phyloP scores from a whole-genome alignment of 192 early-diverging fungal species.

The Neocallimastix lanati region DNA sequence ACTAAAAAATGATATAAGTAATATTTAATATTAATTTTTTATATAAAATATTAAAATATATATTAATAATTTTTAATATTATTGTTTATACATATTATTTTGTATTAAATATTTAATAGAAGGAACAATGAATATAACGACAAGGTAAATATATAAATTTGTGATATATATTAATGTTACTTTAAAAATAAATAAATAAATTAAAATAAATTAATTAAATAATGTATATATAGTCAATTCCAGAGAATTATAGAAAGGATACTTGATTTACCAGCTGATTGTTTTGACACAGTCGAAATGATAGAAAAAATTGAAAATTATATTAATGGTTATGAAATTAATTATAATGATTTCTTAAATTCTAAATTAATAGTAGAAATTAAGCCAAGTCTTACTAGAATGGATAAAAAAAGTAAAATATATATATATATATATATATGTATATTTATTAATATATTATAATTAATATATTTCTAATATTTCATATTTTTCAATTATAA shows the following conservation, averaged over 20 bases:
- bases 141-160: too few species aligned
- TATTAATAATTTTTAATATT: too few species aligned
- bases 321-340: constrained; percentile 17
- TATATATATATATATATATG: background rate
- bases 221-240: background rate
- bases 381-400: constrained; percentile 4
- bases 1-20: background rate
- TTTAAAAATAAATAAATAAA: too few species aligned
- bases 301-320: constrained; percentile 13
- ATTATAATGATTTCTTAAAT: constrained; percentile 13
- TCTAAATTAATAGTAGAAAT: constrained; percentile 1
- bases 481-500: too few species aligned
- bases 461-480: background rate
- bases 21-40: background rate
- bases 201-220: too few species aligned
- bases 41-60: too few species aligned
- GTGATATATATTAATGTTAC: too few species aligned
- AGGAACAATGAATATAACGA: too few species aligned
- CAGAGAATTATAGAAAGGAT: constrained; percentile 17
- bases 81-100: too few species aligned
- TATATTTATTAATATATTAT: background rate
- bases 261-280: constrained; percentile 15
- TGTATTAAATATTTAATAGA: too few species aligned
- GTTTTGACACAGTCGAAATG: constrained; percentile 9
- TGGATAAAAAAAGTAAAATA: background rate